Conservation (phyloP, 805 yeast species). For the Schwanniomyces vanrijiae region DNA sequence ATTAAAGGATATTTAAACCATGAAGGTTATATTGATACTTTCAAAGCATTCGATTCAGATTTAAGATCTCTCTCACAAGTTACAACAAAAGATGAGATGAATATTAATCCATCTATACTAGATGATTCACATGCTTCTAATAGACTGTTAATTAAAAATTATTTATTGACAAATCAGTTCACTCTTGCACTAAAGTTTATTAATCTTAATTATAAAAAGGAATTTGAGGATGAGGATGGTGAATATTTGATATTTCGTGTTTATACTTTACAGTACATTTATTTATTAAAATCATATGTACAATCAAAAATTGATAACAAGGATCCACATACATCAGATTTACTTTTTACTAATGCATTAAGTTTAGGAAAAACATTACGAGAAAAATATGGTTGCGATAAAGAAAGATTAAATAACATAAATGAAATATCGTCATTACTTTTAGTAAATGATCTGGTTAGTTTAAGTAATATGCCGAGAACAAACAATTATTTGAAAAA, state of each 20-base stretch:
- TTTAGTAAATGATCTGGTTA: conserved; percentile 17
- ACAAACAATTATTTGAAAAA: conserved; percentile 19
- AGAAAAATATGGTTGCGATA: conserved; percentile 9
- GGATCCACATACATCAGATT: not conserved
- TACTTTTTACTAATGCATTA: conserved; percentile 17
- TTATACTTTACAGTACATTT: conserved; percentile 22
- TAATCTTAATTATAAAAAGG: conserved; percentile 15
- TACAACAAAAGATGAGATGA: conserved; percentile 7
- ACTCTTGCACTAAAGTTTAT: conserved; percentile 21
- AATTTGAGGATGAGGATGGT: conserved; percentile 12
- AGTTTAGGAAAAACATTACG: conserved; percentile 17
- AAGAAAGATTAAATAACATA: conserved; percentile 8
- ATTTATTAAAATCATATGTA: conserved; percentile 20
- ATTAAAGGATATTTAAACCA: conserved; percentile 39
- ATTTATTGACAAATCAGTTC: conserved; percentile 21
- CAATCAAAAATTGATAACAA: conserved; percentile 13
- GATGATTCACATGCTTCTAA: conserved; percentile 22
- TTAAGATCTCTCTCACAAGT: conserved; percentile 21
- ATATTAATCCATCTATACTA: conserved; percentile 9
- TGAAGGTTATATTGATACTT: conserved; percentile 39
- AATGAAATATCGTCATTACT: conserved; percentile 22
- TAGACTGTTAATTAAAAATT: conserved; percentile 23
- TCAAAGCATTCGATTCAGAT: conserved; percentile 33
- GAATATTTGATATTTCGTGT: conserved; percentile 23
- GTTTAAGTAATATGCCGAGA: conserved; percentile 21